Percentiles rank a stretch among this genome's conserved stretches.
Evolutionary conservation across 2,329 filamentous ascomycete genomes (phyloP).

Genomic region (Stylonectria norvegica): DNA sequence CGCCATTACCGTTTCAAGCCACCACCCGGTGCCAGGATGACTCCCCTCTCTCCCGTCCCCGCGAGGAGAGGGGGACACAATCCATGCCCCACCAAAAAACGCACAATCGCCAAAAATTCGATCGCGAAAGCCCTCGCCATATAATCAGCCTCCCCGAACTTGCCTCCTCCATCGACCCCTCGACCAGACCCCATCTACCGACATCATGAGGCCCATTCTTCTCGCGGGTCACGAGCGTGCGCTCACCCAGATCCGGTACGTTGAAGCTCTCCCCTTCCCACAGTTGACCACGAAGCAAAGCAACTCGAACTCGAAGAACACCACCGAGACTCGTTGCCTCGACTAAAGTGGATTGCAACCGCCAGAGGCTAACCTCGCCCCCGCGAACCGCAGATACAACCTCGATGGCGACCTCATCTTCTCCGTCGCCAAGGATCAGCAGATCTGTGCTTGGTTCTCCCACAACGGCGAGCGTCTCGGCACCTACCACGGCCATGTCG

Average conservation of each 20-base stretch:
- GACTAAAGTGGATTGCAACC: no score
- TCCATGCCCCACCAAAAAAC: constrained; percentile 43
- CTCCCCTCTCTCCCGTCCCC: constrained; percentile 13
- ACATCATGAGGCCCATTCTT: constrained; percentile 92
- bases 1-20: constrained; percentile 9
- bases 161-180: constrained; percentile 29
- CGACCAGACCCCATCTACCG: constrained; percentile 23
- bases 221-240: constrained; percentile 95
- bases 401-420: constrained; percentile 95
- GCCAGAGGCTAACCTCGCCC: constrained; percentile 17
- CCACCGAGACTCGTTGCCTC: constrained; percentile 13
- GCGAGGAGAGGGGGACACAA: constrained; percentile 21
- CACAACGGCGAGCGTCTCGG: constrained; percentile 98
- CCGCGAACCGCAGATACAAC: constrained; percentile 62
- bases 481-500: constrained; percentile 94
- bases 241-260: constrained; percentile 87
- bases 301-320: background rate
- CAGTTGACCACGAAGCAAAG: no score
- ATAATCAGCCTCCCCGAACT: constrained; percentile 30
- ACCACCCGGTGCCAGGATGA: constrained; percentile 2
- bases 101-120: constrained; percentile 45
- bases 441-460: constrained; percentile 94
- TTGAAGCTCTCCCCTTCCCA: constrained; percentile 12
- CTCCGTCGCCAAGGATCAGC: constrained; percentile 92
- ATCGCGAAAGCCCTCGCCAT: constrained; percentile 34